These are phyloP conservation scores for Phlyctochytrium bullatum DNA, from an alignment of 192 early-diverging fungal genomes.

Conservation along the genomic window DNA sequence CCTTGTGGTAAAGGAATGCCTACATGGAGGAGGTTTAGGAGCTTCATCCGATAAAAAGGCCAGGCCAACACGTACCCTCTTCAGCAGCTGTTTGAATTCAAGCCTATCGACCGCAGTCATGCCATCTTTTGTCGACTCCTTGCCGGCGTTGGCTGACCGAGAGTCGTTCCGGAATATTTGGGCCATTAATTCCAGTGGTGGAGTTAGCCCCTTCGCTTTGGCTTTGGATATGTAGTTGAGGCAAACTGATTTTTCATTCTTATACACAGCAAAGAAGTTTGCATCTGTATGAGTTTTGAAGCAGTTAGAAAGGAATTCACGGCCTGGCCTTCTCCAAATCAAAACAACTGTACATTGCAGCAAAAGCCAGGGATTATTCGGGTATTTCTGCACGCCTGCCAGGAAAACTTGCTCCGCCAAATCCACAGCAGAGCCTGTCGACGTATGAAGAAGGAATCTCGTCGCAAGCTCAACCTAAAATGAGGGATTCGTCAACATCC, in stretches of 20 bases:
- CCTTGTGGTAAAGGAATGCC: constrained; percentile 15
- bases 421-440: constrained; percentile 1
- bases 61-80: constrained; percentile 16
- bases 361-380: constrained; percentile 15
- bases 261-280: no score
- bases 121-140: constrained; percentile 17
- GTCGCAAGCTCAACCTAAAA: constrained; percentile 32
- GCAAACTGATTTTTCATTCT: constrained; percentile 20
- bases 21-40: background rate
- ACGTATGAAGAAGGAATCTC: constrained; percentile 14
- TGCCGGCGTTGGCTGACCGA: background rate
- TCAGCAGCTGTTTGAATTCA: constrained; percentile 29
- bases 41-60: background rate
- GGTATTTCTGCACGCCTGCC: constrained; percentile 27
- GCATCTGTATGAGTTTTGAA: no score
- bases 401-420: constrained; percentile 24
- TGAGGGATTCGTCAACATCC: background rate
- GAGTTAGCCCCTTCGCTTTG: background rate
- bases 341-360: constrained; percentile 21
- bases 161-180: constrained; percentile 24
- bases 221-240: constrained; percentile 20
- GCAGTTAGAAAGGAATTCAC: no score
- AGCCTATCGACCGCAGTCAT: constrained; percentile 27
- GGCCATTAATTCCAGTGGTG: constrained; percentile 18
- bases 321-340: no score